Percentiles rank a stretch among this genome's conserved stretches.
phyloP scores from a whole-genome alignment of 148 eudicot genomes.

The Chenopodium formosanum region DNA sequence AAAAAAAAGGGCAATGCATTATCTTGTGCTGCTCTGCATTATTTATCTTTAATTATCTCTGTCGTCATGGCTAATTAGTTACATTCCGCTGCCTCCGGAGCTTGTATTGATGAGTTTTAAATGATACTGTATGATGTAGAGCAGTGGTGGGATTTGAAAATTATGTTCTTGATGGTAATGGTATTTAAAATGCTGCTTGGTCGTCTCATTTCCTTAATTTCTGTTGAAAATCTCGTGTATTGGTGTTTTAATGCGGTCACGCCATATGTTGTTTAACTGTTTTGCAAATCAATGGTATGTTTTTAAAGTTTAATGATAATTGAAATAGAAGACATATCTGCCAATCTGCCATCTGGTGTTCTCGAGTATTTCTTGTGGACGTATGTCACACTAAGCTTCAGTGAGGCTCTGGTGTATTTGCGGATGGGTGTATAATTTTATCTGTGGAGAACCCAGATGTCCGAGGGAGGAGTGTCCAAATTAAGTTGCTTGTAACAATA shows the following conservation, averaged over 20 bases:
- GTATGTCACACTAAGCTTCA: neutral
- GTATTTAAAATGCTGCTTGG: neutral
- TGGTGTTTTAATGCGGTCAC: neutral
- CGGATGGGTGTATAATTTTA: neutral
- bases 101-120: neutral
- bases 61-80: too few relatives aligned
- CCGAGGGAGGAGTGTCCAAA: neutral
- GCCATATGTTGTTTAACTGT: neutral
- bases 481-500: neutral
- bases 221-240: neutral
- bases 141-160: neutral
- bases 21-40: too few relatives aligned
- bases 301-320: neutral
- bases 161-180: neutral
- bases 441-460: neutral
- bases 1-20: too few relatives aligned
- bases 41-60: too few relatives aligned
- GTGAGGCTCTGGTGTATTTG: conserved; percentile 3
- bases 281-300: neutral
- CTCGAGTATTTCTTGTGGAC: neutral
- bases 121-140: neutral
- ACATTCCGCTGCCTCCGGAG: neutral
- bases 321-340: neutral
- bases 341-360: neutral
- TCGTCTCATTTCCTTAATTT: neutral